A percentile compares a stretch with the other conserved stretches of the same genome.
These are phyloP conservation scores for Blastomyces parvus DNA, from an alignment of 2,329 filamentous ascomycete species.

Conservation along the genomic window DNA sequence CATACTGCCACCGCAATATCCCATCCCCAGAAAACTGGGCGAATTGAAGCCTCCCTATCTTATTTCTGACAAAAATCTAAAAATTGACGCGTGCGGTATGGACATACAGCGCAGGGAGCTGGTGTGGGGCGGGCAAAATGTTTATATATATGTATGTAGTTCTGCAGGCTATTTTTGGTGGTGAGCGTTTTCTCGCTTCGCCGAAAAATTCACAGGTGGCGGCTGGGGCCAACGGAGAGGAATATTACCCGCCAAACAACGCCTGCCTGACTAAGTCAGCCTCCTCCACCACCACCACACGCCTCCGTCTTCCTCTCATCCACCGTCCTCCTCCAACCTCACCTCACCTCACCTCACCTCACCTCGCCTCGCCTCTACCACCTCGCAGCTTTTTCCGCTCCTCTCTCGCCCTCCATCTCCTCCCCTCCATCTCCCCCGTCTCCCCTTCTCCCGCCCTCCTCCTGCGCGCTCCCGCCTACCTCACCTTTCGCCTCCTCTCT, in stretches of 20 bases:
- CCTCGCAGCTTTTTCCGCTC: slow-evolving; percentile 16
- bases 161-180: too few relatives aligned
- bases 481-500: slow-evolving; percentile 17
- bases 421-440: slow-evolving; percentile 16
- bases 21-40: too few relatives aligned
- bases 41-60: too few relatives aligned
- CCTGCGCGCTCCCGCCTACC: slow-evolving; percentile 19
- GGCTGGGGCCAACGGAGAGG: not conserved
- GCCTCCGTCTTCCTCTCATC: not conserved
- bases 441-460: slow-evolving; percentile 15
- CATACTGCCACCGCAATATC: too few relatives aligned
- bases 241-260: too few relatives aligned
- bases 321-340: not conserved
- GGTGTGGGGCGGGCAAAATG: too few relatives aligned
- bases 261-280: too few relatives aligned
- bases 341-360: not conserved
- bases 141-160: too few relatives aligned
- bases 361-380: slow-evolving; percentile 6
- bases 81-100: too few relatives aligned
- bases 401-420: slow-evolving; percentile 11
- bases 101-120: too few relatives aligned
- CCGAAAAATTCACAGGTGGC: slow-evolving; percentile 3
- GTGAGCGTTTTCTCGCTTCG: not conserved
- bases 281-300: not conserved
- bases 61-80: too few relatives aligned